Evolutionary conservation across 192 early-diverging fungal species (phyloP), one percentile per base, ranked within the genome.

Genomic region (Umbelopsis ramanniana): DNA sequence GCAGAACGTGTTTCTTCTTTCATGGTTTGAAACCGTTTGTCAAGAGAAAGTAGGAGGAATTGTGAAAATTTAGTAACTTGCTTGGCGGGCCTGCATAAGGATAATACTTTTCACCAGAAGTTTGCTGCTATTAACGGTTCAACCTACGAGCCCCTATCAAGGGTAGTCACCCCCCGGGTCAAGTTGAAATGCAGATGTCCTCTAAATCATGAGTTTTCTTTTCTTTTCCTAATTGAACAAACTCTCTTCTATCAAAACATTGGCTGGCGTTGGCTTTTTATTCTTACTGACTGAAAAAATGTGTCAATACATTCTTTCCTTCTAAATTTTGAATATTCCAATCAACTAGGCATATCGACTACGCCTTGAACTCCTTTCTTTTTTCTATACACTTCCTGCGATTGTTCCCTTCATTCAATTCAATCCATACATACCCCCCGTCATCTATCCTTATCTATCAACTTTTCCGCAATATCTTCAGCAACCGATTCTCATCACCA

Each of bases 151-250:
- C 33, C 57, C 26, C 26, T 63, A 63, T 37, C 26, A 19, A 14
- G 57, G 14, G 6, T 17, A 37, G 17, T 26, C 23, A 10, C 23
- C 57, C 57, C 57, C 57, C 33, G 15, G 57, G 33, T 63, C 26
- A 63, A 63, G 57, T 63, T 63, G 57, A 63, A 63, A 63, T 63
- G 57, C 57, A 63, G 29, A 35, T 19, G 26, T 19, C 57, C 57
- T 33, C 33, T 63, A 63, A 63, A 22, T 24, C 12, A 22, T 26
- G 11, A 7, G 11, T 43, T 43, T 43, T 43, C 22, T 26, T 24
- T 54, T 24, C 22, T 24, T 21, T 52, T 54, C 24, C 26, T 24
- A 22, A 26, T 26, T 54, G 11, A 26, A 54, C 53, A 54, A 54
- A 9, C 0, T 6, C 19, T 22, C 23, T 54, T 22, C 23, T 54